These are phyloP conservation scores for Alternaria triticina DNA, from an alignment of 2,329 filamentous ascomycete genomes.

Conservation along the genomic window DNA sequence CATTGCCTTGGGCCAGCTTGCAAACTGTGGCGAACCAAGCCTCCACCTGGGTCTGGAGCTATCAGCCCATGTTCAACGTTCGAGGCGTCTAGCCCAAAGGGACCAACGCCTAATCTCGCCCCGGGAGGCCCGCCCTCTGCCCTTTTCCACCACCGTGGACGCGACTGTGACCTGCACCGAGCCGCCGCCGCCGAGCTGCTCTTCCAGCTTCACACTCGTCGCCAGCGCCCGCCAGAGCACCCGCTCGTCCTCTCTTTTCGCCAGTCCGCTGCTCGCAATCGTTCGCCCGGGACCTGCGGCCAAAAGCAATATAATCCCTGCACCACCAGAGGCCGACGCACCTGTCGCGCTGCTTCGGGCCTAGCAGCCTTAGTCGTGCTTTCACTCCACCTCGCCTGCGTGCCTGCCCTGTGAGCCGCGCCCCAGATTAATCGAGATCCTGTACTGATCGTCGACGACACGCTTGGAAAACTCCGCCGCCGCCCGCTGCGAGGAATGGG, in stretches of 20 bases:
- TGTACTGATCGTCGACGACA: constrained; percentile 5
- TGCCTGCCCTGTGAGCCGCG: constrained; percentile 7
- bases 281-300: constrained; percentile 4
- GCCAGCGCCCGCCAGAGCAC: constrained; percentile 5
- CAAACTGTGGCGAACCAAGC: constrained; percentile 4
- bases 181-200: constrained; percentile 5
- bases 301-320: not conserved
- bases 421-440: constrained; percentile 8
- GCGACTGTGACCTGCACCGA: constrained; percentile 13
- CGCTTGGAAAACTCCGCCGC: not conserved
- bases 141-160: constrained; percentile 15
- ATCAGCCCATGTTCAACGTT: constrained; percentile 11
- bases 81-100: constrained; percentile 14
- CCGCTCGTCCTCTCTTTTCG: constrained; percentile 37
- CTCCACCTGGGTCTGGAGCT: not conserved
- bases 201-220: constrained; percentile 9
- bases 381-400: constrained; percentile 17
- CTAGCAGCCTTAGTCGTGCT: constrained; percentile 20
- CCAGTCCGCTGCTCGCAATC: constrained; percentile 1
- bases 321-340: not conserved
- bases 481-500: constrained; percentile 35
- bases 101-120: constrained; percentile 22
- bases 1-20: not conserved
- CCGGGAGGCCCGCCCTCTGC: constrained; percentile 13
- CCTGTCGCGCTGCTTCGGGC: constrained; percentile 19